phyloP scores from a whole-genome alignment of 345 rosid species.

The Lumnitzera littorea region DNA sequence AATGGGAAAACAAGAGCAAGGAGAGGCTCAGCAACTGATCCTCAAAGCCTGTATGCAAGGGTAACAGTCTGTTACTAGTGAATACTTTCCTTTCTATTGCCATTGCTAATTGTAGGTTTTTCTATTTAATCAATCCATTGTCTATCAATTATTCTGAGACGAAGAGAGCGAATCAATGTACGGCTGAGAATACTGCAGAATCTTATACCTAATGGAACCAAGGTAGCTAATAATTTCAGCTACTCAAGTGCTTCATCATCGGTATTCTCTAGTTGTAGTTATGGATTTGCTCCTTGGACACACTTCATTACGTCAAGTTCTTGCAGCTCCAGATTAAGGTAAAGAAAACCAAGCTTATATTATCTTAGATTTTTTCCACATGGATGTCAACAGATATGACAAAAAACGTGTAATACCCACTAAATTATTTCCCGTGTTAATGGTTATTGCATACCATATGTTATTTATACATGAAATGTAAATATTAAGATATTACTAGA shows the following conservation, averaged over 20 bases:
- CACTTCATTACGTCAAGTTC: constrained; percentile 71
- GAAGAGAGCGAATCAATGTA: constrained; percentile 76
- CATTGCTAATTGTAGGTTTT: neutral
- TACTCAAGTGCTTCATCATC: too few species aligned
- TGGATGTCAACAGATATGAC: too few species aligned
- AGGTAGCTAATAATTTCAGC: constrained; percentile 18
- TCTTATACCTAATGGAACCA: constrained; percentile 83
- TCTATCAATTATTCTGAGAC: constrained; percentile 36
- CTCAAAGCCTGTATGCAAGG: constrained; percentile 90
- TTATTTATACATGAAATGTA: too few species aligned
- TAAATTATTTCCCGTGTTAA: too few species aligned
- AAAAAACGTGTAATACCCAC: too few species aligned
- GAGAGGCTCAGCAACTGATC: constrained; percentile 77
- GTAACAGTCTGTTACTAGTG: constrained; percentile 16
- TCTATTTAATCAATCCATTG: neutral
- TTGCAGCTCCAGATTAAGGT: constrained; percentile 87
- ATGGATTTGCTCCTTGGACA: constrained; percentile 9
- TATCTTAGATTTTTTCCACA: too few species aligned
- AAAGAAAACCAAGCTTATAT: neutral
- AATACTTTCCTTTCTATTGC: neutral
- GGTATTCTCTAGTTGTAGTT: too few species aligned
- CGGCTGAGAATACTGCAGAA: constrained; percentile 60
- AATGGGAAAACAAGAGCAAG: constrained; percentile 53
- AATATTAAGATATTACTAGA: too few species aligned
- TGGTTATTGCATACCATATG: too few species aligned